Conservation (phyloP, 495 filamentous ascomycete genomes). For the Penicillium odoratum region DNA sequence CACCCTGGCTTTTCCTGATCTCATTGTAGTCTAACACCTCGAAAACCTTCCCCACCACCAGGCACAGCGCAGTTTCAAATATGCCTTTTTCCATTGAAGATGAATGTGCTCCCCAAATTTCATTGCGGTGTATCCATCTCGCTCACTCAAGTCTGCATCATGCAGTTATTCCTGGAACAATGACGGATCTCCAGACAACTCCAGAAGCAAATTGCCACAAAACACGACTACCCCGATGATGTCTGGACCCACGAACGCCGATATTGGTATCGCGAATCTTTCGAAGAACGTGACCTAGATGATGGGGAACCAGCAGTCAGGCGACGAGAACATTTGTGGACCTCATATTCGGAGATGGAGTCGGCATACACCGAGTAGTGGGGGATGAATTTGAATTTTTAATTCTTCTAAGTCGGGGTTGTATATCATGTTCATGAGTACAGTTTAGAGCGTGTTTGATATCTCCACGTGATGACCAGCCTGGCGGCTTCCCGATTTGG, state of each 20-base stretch:
- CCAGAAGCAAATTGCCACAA: slow-evolving; percentile 29
- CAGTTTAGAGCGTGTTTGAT: neutral
- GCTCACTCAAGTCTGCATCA: slow-evolving; percentile 10
- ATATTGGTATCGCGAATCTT: slow-evolving; percentile 17
- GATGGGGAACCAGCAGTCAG: slow-evolving; percentile 5
- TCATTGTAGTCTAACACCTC: slow-evolving; percentile 15
- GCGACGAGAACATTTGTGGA: slow-evolving; percentile 12
- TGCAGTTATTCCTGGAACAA: slow-evolving; percentile 39
- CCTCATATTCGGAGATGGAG: slow-evolving; percentile 13
- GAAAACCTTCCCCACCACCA: neutral
- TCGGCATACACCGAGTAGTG: slow-evolving; percentile 6
- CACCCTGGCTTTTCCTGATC: slow-evolving; percentile 15
- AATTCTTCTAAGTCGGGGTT: neutral
- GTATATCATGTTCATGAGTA: neutral
- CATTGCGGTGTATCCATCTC: neutral
- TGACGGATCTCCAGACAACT: slow-evolving; percentile 37
- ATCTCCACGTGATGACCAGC: neutral
- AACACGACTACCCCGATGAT: slow-evolving; percentile 13
- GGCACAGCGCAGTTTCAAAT: neutral
- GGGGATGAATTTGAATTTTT: neutral
- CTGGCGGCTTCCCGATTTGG: neutral
- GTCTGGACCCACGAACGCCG: slow-evolving; percentile 19
- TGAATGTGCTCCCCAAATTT: neutral
- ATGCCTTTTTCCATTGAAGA: neutral
- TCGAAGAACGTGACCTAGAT: slow-evolving; percentile 10